Conservation (phyloP, 352 stramenopile species). For the Phytophthora fragariaefolia region DNA sequence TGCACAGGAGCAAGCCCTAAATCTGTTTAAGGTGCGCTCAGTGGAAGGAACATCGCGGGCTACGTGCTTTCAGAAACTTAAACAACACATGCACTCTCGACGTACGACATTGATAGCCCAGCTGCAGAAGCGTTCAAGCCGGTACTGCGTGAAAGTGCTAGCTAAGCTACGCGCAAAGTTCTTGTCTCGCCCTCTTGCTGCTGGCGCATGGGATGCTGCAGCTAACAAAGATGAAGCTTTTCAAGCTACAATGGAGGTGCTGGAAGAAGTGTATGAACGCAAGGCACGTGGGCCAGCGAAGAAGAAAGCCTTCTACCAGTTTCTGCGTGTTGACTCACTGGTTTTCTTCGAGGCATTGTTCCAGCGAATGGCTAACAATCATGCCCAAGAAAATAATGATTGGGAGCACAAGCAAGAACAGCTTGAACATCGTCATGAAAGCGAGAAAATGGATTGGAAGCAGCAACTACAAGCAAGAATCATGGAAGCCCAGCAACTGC, state of each 20-base stretch:
- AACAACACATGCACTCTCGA: constrained; percentile 70
- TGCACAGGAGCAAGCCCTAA: constrained; percentile 72
- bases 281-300: constrained; percentile 69
- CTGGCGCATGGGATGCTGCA: constrained; percentile 48
- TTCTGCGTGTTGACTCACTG: constrained; percentile 61
- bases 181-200: constrained; percentile 47
- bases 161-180: constrained; percentile 42
- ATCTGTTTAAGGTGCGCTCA: constrained; percentile 70
- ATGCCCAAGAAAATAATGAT: constrained; percentile 28
- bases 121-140: constrained; percentile 67
- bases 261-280: constrained; percentile 67
- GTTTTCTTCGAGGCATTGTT: constrained; percentile 63
- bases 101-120: constrained; percentile 56
- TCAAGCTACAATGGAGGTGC: constrained; percentile 46
- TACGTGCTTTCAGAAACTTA: constrained; percentile 78
- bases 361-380: constrained; percentile 38
- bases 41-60: constrained; percentile 69
- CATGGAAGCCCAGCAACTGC: constrained; percentile 51
- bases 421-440: constrained; percentile 47
- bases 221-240: constrained; percentile 36
- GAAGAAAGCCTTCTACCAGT: constrained; percentile 74
- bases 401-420: constrained; percentile 41
- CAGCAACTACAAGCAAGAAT: constrained; percentile 54
- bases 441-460: constrained; percentile 50
- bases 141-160: constrained; percentile 59